Conservation (phyloP, 768 basidiomycete species). For the Mycena vulgaris region DNA sequence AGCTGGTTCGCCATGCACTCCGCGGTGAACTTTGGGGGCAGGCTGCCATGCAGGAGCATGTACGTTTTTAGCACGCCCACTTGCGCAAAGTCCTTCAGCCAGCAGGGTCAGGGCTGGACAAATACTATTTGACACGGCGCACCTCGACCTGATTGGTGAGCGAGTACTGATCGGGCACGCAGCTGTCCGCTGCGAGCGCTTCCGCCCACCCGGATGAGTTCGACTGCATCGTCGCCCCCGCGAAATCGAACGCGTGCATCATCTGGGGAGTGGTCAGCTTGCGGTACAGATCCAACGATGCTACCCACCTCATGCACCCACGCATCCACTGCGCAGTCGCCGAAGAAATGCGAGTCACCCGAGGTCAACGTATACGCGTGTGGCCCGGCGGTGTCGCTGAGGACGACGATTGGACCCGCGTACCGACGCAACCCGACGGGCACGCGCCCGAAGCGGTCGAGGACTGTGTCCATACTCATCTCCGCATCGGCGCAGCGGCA, state of each 20-base stretch:
- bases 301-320: slow-evolving; percentile 51
- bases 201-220: background rate
- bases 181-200: slow-evolving; percentile 40
- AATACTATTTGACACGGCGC: background rate
- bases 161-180: slow-evolving; percentile 51
- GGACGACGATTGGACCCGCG: slow-evolving; percentile 42
- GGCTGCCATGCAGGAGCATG: slow-evolving; percentile 41
- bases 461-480: slow-evolving; percentile 45
- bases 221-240: slow-evolving; percentile 37
- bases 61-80: slow-evolving; percentile 45
- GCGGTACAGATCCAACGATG: background rate
- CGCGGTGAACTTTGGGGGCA: slow-evolving; percentile 44
- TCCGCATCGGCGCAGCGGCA: slow-evolving; percentile 48
- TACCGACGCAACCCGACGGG: slow-evolving; percentile 52
- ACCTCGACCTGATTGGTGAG: slow-evolving; percentile 47
- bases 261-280: slow-evolving; percentile 33
- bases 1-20: slow-evolving; percentile 51
- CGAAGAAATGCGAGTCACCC: slow-evolving; percentile 51
- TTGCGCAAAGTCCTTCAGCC: slow-evolving; percentile 50
- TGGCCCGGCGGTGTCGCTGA: background rate
- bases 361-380: slow-evolving; percentile 51
- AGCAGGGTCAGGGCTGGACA: background rate
- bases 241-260: slow-evolving; percentile 52
- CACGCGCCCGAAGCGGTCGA: slow-evolving; percentile 46
- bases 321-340: slow-evolving; percentile 41